Percentiles rank a stretch among this genome's conserved stretches.
These are phyloP conservation scores for Vigna trinervia DNA, from an alignment of 306 rosid species.

Conservation along the genomic window DNA sequence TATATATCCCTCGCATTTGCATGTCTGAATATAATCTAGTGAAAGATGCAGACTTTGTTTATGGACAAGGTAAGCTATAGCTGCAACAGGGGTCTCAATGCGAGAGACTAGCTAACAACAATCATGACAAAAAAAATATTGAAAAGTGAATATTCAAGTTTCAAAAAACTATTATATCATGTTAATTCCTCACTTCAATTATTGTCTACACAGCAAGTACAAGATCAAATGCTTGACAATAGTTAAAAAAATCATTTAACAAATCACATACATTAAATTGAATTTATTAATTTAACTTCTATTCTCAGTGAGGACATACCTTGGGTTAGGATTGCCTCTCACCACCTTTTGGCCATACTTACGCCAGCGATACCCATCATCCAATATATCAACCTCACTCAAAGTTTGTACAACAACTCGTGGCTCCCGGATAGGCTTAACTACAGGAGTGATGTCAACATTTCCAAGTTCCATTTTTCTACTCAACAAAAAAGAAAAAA, in stretches of 20 bases:
- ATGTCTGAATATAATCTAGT: neutral
- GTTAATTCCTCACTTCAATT: constrained; percentile 12
- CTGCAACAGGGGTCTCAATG: constrained; percentile 16
- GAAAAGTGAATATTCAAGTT: constrained; percentile 30
- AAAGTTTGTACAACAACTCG: constrained; percentile 97
- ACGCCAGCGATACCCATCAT: constrained; percentile 99
- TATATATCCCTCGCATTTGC: too few species aligned
- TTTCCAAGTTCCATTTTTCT: constrained; percentile 87
- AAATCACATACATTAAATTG: constrained; percentile 28
- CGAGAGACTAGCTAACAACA: constrained; percentile 14
- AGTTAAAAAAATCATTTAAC: constrained; percentile 9
- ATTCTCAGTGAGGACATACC: constrained; percentile 59
- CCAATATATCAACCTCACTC: constrained; percentile 98
- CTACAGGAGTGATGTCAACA: constrained; percentile 72
- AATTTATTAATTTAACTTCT: constrained; percentile 10
- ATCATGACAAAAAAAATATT: constrained; percentile 28
- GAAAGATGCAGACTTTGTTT: neutral
- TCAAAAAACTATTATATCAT: constrained; percentile 17
- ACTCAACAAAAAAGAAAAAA: constrained; percentile 36
- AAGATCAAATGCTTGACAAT: constrained; percentile 26
- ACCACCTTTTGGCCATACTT: constrained; percentile 99
- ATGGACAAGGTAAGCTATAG: neutral
- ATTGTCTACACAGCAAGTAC: neutral
- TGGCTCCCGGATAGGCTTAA: constrained; percentile 95
- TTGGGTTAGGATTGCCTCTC: constrained; percentile 98